Evolutionary conservation across 768 basidiomycete genomes (phyloP), one percentile per base, ranked within the genome.

Genomic region (Pleurotus pulmonarius): DNA sequence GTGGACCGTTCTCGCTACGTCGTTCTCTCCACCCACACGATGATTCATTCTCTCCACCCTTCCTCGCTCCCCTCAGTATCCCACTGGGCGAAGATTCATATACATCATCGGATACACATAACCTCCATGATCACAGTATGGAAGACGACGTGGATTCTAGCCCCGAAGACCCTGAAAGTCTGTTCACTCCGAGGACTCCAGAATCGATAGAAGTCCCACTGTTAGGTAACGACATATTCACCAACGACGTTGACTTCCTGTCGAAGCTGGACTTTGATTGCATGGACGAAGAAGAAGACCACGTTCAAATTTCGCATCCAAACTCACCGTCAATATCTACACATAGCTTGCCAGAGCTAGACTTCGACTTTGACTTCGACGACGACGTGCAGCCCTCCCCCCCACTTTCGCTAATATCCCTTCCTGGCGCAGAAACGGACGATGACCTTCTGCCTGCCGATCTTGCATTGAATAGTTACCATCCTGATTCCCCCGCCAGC

Each of bases 381-480:
- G 64, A 68, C 16, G 60, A 63, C 41, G 22, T 55, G 37, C 51
- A 46, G 13, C 51, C 45, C 41, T 58, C 51, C 59, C 58, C 69
- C n/a, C 46, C 64, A 7, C 62, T 61, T 51, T 60, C 61, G 3
- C 58, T 77, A 12, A 52, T 76, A 22, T 73, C 74, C 1, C 69
- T 77, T 9, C 77, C 76, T 1, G 76, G 76, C 4, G 77, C 68
- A 20, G 75, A 76, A n/a, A 69, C 67, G 5, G 77, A 77, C 56
- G 69, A 78, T 22, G 65, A 69, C 26, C 69, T 80, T 12, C 64
- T 79, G 55, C 78, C 76, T 2, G 62, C 58, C 8, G 58, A 63
- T 54, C 56, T 56, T 43, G 46, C 47, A 13, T 6, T 48, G 15
- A 25, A 51, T 18, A 46, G 38, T 49, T 37, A 55, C 41, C 37